Base-by-base conservation (phyloP, 2,329 filamentous ascomycete genomes). In the Fusarium sp. region DNA sequence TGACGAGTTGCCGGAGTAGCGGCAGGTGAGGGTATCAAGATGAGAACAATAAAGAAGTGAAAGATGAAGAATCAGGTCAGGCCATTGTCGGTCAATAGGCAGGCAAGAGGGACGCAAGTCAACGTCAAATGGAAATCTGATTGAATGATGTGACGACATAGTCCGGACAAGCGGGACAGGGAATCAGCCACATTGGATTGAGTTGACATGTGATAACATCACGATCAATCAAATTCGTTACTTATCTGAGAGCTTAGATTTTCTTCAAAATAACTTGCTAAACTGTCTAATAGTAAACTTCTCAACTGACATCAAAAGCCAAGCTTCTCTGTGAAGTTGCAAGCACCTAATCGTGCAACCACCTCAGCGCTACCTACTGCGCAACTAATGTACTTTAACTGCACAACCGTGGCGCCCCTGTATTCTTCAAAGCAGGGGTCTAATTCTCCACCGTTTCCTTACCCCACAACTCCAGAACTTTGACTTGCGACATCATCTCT, bases 401-500 rank as follows among this genome's bases (percentile, higher is more conserved):
- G 9, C 45, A 33, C 11, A 52, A 45, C 41, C 41, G 49, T 64
- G 60, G 49, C 60, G 32, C 38, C 27, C 27, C 27, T 40, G 27
- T n/a, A 20, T 8, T 20, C 17, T 56, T 17, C 32, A 20, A 37
- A 65, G 30, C 62, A 59, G 18, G 62, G 56, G 48, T 67, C 46
- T 37, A 46, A 37, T 32, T 55, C 54, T 15, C 68, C 68, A 71
- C 54, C 38, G 17, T 38, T 20, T 33, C 38, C 13, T 20, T 32
- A 49, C 67, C 52, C 67, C 67, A 53, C 62, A 69, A 40, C 61
- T 32, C n/a, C 11, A 64, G 41, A 64, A 45, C 37, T 60, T 64
- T 46, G 64, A 71, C 69, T 72, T 71, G 69, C 69, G 69, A 71
- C 69, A 65, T 55, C 69, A 46, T 69, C 64, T 72, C 69, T 71